These are phyloP conservation scores for Periconia sp. DNA, from an alignment of 2,329 filamentous ascomycete species.

Conservation along the genomic window DNA sequence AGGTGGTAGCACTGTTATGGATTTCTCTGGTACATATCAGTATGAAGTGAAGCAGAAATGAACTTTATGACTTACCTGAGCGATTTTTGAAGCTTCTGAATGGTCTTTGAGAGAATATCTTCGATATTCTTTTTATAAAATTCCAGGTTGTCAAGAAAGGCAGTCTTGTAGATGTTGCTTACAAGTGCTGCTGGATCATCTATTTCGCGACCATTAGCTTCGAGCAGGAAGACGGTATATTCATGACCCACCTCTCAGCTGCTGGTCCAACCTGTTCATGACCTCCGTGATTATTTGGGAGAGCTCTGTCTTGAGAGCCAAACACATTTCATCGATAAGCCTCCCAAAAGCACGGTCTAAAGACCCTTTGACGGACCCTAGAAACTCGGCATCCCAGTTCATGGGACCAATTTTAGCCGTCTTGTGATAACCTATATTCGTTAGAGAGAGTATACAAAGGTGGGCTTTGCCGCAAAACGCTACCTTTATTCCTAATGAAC, in stretches of 20 bases:
- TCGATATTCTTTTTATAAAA: conserved; percentile 9
- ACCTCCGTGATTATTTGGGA: too few species aligned
- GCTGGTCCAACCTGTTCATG: too few species aligned
- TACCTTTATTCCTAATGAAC: too few species aligned
- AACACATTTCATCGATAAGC: neutral
- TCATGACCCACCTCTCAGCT: too few species aligned
- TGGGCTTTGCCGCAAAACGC: too few species aligned
- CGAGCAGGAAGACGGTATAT: neutral
- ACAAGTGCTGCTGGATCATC: conserved; percentile 11
- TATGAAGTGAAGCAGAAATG: too few species aligned
- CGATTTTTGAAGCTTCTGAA: neutral
- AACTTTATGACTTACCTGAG: neutral
- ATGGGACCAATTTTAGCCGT: too few species aligned
- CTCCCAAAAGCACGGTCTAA: neutral
- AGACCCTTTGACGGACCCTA: too few species aligned
- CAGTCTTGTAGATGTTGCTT: conserved; percentile 8
- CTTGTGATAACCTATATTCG: too few species aligned
- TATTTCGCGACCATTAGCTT: neutral
- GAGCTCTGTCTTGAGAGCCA: neutral
- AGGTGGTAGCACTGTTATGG: conserved; percentile 1
- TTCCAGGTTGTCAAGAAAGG: too few species aligned
- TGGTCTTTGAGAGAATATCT: conserved; percentile 1
- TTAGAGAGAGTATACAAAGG: too few species aligned
- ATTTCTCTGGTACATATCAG: neutral
- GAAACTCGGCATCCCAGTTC: too few species aligned